Conservation (phyloP, 2,329 filamentous ascomycete genomes). For the Blastomyces gilchristii region DNA sequence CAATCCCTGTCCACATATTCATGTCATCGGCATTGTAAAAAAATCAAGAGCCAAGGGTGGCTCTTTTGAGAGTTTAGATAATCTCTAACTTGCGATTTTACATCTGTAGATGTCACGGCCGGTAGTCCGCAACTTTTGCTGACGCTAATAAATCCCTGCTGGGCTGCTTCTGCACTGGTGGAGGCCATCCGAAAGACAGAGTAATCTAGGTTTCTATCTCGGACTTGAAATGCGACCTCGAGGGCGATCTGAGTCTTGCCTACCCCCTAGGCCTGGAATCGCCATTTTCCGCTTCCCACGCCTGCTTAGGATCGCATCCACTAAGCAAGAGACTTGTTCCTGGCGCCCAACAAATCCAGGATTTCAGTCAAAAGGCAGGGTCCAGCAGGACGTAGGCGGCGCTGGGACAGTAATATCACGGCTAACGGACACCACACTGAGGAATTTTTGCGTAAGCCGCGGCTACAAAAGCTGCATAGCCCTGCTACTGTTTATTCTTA, state of each 20-base stretch:
- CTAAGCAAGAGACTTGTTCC: neutral
- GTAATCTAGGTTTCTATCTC: neutral
- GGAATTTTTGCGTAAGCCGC: neutral
- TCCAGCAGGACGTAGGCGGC: neutral
- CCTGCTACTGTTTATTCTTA: neutral
- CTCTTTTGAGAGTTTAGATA: too few relatives aligned
- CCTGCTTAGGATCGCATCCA: neutral
- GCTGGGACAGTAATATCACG: neutral
- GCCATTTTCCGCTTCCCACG: neutral
- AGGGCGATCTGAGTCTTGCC: neutral
- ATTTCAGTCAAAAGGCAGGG: neutral
- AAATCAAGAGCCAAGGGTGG: too few relatives aligned
- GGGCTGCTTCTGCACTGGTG: neutral
- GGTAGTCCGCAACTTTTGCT: too few relatives aligned
- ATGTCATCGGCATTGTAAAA: too few relatives aligned
- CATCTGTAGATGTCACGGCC: too few relatives aligned
- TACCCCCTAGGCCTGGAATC: neutral
- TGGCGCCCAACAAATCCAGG: neutral
- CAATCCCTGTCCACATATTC: too few relatives aligned
- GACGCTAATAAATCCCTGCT: neutral
- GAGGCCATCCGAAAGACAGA: neutral
- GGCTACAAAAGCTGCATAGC: neutral
- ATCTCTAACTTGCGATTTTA: too few relatives aligned
- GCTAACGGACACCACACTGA: neutral
- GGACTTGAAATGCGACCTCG: neutral